These are phyloP conservation scores for Penicillium verhagenii DNA, from an alignment of 495 filamentous ascomycete genomes.

Conservation along the genomic window DNA sequence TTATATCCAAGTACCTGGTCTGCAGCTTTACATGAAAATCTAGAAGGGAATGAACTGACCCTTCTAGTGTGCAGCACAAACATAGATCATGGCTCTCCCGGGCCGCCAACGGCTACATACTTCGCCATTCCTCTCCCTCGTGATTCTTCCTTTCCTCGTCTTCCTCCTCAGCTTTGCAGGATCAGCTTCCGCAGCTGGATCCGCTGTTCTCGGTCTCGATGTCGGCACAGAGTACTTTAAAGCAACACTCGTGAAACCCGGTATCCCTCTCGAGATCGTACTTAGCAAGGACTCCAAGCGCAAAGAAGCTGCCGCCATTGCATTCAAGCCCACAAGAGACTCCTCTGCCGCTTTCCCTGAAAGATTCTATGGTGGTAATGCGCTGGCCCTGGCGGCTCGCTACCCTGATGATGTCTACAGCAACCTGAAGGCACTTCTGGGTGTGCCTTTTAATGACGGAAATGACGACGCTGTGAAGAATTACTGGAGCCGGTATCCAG, in stretches of 20 bases:
- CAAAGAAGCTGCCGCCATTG: constrained; percentile 88
- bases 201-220: constrained; percentile 88
- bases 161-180: constrained; percentile 58
- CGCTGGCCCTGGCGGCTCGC: constrained; percentile 78
- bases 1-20: not conserved
- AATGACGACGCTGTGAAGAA: constrained; percentile 60
- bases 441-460: constrained; percentile 54
- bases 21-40: not conserved
- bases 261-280: constrained; percentile 97
- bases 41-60: constrained; percentile 12
- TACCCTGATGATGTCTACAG: constrained; percentile 92
- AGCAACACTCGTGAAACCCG: constrained; percentile 93
- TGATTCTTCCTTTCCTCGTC: constrained; percentile 45
- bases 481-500: constrained; percentile 73
- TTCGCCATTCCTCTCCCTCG: constrained; percentile 38
- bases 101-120: constrained; percentile 44
- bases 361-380: constrained; percentile 87
- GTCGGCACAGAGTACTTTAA: constrained; percentile 97
- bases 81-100: constrained; percentile 50
- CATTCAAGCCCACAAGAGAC: constrained; percentile 79
- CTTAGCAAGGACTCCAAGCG: constrained; percentile 97
- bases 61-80: constrained; percentile 26
- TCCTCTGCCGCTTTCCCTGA: constrained; percentile 71
- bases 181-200: constrained; percentile 58
- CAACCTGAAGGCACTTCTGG: constrained; percentile 86